phyloP scores from a whole-genome alignment of 164 flowering plant genomes.

The Aristolochia contorta region DNA sequence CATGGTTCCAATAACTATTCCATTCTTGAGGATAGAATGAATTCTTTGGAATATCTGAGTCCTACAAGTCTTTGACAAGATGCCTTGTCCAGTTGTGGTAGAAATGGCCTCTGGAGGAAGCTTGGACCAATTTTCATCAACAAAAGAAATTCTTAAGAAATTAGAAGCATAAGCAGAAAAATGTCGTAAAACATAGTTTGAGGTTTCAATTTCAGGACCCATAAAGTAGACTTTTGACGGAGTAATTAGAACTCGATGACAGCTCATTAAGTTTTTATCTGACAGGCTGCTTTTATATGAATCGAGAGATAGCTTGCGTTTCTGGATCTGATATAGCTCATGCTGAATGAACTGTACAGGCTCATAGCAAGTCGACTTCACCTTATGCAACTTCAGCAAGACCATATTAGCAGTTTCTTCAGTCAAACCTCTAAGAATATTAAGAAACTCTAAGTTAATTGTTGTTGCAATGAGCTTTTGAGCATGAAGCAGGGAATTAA shows the following conservation, averaged over 20 bases:
- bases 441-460: conserved; percentile 36
- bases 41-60: conserved; percentile 61
- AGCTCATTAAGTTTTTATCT: conserved; percentile 50
- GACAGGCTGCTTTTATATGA: conserved; percentile 22
- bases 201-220: conserved; percentile 91
- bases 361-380: conserved; percentile 49
- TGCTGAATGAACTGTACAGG: conserved; percentile 40
- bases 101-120: conserved; percentile 55
- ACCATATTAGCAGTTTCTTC: conserved; percentile 33
- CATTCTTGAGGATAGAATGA: conserved; percentile 60
- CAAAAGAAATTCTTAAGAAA: conserved; percentile 83
- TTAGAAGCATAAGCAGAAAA: conserved; percentile 67
- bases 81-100: conserved; percentile 33
- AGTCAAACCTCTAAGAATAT: conserved; percentile 30
- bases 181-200: conserved; percentile 75
- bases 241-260: conserved; percentile 71
- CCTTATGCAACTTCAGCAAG: conserved; percentile 61
- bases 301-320: conserved; percentile 14
- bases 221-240: conserved; percentile 76
- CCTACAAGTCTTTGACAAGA: conserved; percentile 47
- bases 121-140: conserved; percentile 93
- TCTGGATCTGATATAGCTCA: conserved; percentile 17
- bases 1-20: conserved; percentile 66
- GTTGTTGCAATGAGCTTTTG: conserved; percentile 57
- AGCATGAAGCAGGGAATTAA: conserved; percentile 75